Conservation (phyloP, 2,329 filamentous ascomycete genomes). For the Hysterium pulicare region DNA sequence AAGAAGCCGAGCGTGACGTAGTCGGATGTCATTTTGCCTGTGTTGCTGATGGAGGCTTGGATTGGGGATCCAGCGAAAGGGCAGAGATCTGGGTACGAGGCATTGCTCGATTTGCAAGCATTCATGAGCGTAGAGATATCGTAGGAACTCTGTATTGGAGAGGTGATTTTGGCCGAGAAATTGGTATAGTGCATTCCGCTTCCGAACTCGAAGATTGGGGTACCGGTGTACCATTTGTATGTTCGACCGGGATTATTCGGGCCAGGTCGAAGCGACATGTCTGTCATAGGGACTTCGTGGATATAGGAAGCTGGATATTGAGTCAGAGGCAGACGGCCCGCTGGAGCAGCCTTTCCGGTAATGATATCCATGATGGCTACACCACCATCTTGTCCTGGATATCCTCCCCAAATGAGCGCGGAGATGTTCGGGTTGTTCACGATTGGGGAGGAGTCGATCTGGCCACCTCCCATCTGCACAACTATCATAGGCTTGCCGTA, state of each 20-base stretch:
- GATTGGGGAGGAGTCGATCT: conserved; percentile 52
- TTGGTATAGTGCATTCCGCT: conserved; percentile 58
- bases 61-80: conserved; percentile 40
- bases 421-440: conserved; percentile 48
- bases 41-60: conserved; percentile 48
- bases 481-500: conserved; percentile 52
- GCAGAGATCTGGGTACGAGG: conserved; percentile 43
- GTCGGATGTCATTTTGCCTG: conserved; percentile 47
- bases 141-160: conserved; percentile 8
- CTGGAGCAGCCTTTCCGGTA: conserved; percentile 49
- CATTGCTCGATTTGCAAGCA: conserved; percentile 27
- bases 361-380: conserved; percentile 54
- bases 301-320: conserved; percentile 55
- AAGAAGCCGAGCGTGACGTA: conserved; percentile 54
- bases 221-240: conserved; percentile 56
- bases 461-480: conserved; percentile 49
- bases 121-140: conserved; percentile 37
- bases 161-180: conserved; percentile 38
- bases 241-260: conserved; percentile 51
- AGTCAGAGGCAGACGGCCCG: conserved; percentile 54
- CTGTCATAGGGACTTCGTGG: conserved; percentile 50
- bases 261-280: conserved; percentile 54
- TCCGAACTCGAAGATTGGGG: conserved; percentile 53
- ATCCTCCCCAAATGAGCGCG: conserved; percentile 56
- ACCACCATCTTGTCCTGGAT: conserved; percentile 60